Percentiles rank a stretch among this genome's conserved stretches.
These are phyloP conservation scores for Mycena citricolor DNA, from an alignment of 1,284 basidiomycete species.

Conservation along the genomic window DNA sequence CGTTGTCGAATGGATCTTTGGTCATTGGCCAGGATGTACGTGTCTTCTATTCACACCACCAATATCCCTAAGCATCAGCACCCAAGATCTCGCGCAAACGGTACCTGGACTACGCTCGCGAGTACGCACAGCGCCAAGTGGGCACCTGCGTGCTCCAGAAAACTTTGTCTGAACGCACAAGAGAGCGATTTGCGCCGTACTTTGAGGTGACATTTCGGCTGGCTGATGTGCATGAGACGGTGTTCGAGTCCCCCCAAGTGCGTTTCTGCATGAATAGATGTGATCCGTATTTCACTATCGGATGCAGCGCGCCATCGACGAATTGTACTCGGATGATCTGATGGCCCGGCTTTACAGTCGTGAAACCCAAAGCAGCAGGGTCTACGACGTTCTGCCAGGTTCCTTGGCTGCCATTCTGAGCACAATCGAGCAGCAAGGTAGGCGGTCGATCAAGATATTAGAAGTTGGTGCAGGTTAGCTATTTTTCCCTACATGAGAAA, in stretches of 20 bases:
- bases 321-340: neutral
- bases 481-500: neutral
- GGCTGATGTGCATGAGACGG: neutral
- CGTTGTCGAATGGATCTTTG: neutral
- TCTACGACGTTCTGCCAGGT: neutral
- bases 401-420: conserved; percentile 1
- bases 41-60: neutral
- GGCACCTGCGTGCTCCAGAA: neutral
- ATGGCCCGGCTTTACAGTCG: neutral
- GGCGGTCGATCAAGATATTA: conserved; percentile 7
- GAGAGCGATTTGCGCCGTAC: neutral
- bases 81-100: conserved; percentile 2
- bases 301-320: neutral
- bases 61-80: neutral
- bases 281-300: neutral
- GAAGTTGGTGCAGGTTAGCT: conserved; percentile 12
- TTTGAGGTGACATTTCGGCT: conserved; percentile 7
- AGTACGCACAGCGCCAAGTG: neutral
- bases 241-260: conserved; percentile 5
- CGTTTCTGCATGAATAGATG: neutral
- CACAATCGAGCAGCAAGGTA: neutral
- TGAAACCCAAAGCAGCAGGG: neutral
- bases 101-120: conserved; percentile 4
- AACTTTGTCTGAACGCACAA: neutral
- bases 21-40: neutral